These are phyloP conservation scores for Casuarina cunninghamiana DNA, from an alignment of 306 rosid species.

Conservation along the genomic window DNA sequence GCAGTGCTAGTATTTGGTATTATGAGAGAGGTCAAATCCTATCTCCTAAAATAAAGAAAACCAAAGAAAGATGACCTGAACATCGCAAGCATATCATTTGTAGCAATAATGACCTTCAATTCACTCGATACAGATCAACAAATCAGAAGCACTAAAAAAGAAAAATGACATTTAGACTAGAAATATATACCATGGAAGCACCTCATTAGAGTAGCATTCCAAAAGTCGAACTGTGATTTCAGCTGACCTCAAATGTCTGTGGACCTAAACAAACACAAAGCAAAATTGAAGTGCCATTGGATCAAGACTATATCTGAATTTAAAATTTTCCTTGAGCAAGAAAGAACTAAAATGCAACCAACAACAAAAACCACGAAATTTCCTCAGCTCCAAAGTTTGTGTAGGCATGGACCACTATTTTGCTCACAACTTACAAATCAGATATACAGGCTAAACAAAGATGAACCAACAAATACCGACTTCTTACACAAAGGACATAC, in stretches of 20 bases:
- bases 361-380: neutral
- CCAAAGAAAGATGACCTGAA: neutral
- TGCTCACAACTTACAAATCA: neutral
- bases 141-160: neutral
- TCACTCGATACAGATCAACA: neutral
- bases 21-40: neutral
- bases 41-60: neutral
- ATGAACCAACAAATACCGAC: constrained; percentile 13
- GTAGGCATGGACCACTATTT: neutral
- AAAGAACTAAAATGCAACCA: constrained; percentile 21
- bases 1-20: neutral
- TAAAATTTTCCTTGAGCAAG: neutral
- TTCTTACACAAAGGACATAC: constrained; percentile 14
- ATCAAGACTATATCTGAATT: constrained; percentile 11
- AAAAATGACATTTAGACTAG: constrained; percentile 5
- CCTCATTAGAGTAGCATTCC: constrained; percentile 73
- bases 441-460: neutral
- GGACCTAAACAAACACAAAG: constrained; percentile 48
- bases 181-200: constrained; percentile 72
- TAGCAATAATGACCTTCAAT: neutral
- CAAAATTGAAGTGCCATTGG: constrained; percentile 27
- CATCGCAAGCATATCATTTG: neutral
- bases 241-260: constrained; percentile 47
- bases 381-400: neutral
- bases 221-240: constrained; percentile 58